A percentile compares a stretch with the other conserved stretches of the same genome.
These are phyloP conservation scores for Pestalotiopsis sp. DNA, from an alignment of 2,329 filamentous ascomycete genomes.

Conservation along the genomic window DNA sequence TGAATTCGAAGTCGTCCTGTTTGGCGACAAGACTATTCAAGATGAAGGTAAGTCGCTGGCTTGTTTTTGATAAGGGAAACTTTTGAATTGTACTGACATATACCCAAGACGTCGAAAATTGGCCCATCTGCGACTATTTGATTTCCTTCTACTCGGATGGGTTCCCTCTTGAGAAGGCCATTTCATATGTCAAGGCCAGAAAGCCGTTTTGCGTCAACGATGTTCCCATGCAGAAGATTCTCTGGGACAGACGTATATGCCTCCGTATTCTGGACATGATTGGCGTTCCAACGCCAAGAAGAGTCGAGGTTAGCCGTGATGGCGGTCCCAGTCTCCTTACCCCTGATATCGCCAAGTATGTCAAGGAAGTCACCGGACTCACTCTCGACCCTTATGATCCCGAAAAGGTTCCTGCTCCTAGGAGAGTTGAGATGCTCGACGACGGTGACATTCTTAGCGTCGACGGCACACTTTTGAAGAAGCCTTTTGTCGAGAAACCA, in stretches of 20 bases:
- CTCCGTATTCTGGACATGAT: constrained; percentile 86
- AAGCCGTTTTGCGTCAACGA: constrained; percentile 99
- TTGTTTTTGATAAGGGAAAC: background rate
- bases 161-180: constrained; percentile 95
- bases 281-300: constrained; percentile 83
- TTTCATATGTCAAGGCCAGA: constrained; percentile 88
- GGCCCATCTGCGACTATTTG: constrained; percentile 72
- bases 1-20: constrained; percentile 96
- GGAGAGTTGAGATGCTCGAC: constrained; percentile 82
- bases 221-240: constrained; percentile 92
- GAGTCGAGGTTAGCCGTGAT: constrained; percentile 90
- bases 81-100: constrained; percentile 25
- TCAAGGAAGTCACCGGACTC: constrained; percentile 81
- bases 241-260: constrained; percentile 94
- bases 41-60: constrained; percentile 68
- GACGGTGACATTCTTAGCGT: constrained; percentile 87
- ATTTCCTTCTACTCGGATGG: constrained; percentile 99
- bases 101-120: constrained; percentile 41
- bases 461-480: constrained; percentile 79
- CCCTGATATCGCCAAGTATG: constrained; percentile 76
- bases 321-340: constrained; percentile 82
- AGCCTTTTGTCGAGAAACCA: constrained; percentile 98
- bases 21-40: constrained; percentile 97
- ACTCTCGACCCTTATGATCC: constrained; percentile 71
- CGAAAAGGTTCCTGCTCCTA: constrained; percentile 55